A percentile compares a stretch with the other conserved stretches of the same genome.
Conservation (phyloP, 2,329 filamentous ascomycete genomes). For the Penicillium olsonii region DNA sequence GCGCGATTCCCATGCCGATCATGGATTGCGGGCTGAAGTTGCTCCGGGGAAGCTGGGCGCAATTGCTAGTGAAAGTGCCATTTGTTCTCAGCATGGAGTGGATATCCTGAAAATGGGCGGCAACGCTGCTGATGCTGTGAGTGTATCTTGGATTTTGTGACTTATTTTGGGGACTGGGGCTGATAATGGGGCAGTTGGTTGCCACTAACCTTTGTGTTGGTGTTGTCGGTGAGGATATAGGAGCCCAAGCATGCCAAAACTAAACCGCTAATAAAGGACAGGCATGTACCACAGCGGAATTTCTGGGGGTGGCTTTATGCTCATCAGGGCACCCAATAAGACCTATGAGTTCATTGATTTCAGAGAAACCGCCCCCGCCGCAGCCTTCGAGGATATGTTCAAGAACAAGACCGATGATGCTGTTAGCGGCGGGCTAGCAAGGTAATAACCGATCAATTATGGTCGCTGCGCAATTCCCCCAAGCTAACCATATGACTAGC, state of each 20-base stretch:
- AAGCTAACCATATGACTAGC: conserved; percentile 35
- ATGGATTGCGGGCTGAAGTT: conserved; percentile 31
- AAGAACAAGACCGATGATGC: conserved; percentile 67
- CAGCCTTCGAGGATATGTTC: conserved; percentile 84
- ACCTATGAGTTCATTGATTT: conserved; percentile 87
- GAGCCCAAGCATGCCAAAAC: not conserved
- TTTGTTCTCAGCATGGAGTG: conserved; percentile 70
- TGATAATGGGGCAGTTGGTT: conserved; percentile 54
- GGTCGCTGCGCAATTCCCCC: too few species aligned
- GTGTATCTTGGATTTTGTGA: conserved; percentile 18
- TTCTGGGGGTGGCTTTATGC: conserved; percentile 87
- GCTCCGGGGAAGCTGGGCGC: conserved; percentile 54
- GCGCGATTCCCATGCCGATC: not conserved
- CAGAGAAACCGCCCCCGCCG: conserved; percentile 80
- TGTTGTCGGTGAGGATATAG: conserved; percentile 56
- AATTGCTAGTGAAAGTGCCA: conserved; percentile 67
- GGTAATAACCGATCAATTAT: conserved; percentile 33
- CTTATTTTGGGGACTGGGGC: not conserved
- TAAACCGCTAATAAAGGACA: conserved; percentile 20
- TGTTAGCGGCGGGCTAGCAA: conserved; percentile 70
- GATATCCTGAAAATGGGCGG: conserved; percentile 63
- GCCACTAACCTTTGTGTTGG: conserved; percentile 75
- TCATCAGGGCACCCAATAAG: conserved; percentile 73
- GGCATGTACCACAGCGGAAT: conserved; percentile 78
- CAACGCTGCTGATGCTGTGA: conserved; percentile 72